Evolutionary conservation across 2,329 filamentous ascomycete genomes (phyloP), one percentile per base, ranked within the genome.

Genomic region (Talaromyces marneffei): DNA sequence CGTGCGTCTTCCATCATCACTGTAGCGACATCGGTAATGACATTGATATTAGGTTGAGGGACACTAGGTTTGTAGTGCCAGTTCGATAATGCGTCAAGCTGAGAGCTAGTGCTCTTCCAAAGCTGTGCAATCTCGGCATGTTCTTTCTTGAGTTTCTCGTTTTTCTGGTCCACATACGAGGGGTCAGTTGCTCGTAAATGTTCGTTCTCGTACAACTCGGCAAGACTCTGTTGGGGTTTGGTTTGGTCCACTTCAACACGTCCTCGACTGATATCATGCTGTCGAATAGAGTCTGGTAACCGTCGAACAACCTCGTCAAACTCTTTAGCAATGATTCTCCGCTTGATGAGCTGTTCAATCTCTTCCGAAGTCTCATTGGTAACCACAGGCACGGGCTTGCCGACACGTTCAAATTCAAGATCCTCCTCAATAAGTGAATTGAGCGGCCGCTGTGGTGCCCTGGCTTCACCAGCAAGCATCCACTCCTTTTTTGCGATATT

Each of bases 61-160:
- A 90, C 87, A 78, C 92, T 95, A 59, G 94, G 94, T 75, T 91
- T 92, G 83, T 96, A 97, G 78, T 97, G 90, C 87, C 91, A 96
- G 73, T 90, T 96, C 75, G 87, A 92, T 65, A 99, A 85, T 27
- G 90, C 86, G 75, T 99, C 94, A 60, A 99, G 86, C 65, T 91
- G 90, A 50, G 84, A 84, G 70, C 84, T 87, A 58, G 97, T 82
- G 37, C 90, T 88, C 67, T 86, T 89, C 92, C 94, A 99, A 69
- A 97, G 79, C 31, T 81, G 82, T 69, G 88, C 86, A 59, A 97
- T 89, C 72, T 96, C 92, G 62, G 85, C 83, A 75, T 97, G 91
- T 70, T 95, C 90, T 64, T 87, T 88, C 66, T 85, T 85, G 25
- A 91, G 78, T 76, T 92, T 93, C 76, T 94, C 91, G 69, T 95